These are phyloP conservation scores for Aureobasidium sp. DNA, from an alignment of 2,329 filamentous ascomycete species.

Conservation along the genomic window DNA sequence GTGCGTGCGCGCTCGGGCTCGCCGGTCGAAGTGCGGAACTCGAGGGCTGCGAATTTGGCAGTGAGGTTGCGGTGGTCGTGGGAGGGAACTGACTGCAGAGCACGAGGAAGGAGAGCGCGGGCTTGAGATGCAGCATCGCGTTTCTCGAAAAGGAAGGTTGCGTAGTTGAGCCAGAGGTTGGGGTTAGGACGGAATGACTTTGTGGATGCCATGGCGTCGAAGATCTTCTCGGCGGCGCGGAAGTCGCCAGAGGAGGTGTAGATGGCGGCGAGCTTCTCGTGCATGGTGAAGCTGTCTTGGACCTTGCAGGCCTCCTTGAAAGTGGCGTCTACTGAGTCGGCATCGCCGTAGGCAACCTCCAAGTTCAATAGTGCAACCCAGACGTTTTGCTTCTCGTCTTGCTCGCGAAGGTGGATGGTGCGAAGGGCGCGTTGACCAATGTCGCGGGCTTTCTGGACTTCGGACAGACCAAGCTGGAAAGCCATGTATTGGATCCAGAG, in stretches of 20 bases:
- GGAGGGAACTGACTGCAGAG: constrained; percentile 70
- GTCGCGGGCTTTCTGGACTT: constrained; percentile 78
- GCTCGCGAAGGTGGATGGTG: constrained; percentile 84
- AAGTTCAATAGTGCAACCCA: constrained; percentile 94
- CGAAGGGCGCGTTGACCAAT: constrained; percentile 84
- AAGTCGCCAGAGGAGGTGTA: constrained; percentile 87
- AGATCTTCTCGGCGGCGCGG: constrained; percentile 79
- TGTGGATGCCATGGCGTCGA: constrained; percentile 81
- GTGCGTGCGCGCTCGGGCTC: constrained; percentile 88
- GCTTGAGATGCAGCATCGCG: constrained; percentile 62
- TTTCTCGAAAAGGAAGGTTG: constrained; percentile 78
- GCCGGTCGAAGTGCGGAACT: constrained; percentile 68
- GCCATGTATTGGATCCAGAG: constrained; percentile 98
- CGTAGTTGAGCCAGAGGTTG: constrained; percentile 88
- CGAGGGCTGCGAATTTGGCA: constrained; percentile 80
- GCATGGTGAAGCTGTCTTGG: constrained; percentile 83
- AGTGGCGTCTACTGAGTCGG: constrained; percentile 71
- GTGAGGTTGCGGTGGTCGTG: constrained; percentile 66
- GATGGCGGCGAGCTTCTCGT: constrained; percentile 84
- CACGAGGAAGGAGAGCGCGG: constrained; percentile 70
- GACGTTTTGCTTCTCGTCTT: constrained; percentile 86
- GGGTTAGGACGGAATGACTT: constrained; percentile 67
- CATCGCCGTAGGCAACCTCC: constrained; percentile 73
- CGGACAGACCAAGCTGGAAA: constrained; percentile 90
- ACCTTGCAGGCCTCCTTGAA: constrained; percentile 92